Evolutionary conservation across 1,139 yeast genomes (phyloP).

Genomic region (Geotrichum carabidarum): DNA sequence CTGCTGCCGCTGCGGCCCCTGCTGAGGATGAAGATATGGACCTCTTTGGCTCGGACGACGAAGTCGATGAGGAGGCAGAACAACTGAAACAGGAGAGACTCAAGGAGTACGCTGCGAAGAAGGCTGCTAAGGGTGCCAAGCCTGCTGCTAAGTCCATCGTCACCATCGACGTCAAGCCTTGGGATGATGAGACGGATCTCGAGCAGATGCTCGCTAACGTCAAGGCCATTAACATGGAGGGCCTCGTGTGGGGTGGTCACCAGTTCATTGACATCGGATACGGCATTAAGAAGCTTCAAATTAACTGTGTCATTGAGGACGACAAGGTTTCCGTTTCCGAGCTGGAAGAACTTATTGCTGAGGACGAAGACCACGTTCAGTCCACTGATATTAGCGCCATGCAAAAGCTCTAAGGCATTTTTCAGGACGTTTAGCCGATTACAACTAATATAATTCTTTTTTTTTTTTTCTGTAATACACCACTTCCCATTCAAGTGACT

Average conservation of each 20-base stretch:
- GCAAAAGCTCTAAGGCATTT: conserved; percentile 73
- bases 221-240: conserved; percentile 77
- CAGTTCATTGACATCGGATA: conserved; percentile 95
- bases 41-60: conserved; percentile 90
- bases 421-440: no score
- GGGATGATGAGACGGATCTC: conserved; percentile 98
- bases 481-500: background rate
- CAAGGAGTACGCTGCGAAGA: conserved; percentile 95
- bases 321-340: conserved; percentile 89
- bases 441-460: background rate
- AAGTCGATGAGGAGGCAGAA: conserved; percentile 95
- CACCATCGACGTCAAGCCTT: conserved; percentile 96
- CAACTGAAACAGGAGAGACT: conserved; percentile 93
- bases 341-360: conserved; percentile 79
- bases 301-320: conserved; percentile 97
- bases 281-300: conserved; percentile 99
- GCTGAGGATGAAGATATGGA: conserved; percentile 70
- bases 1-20: conserved; percentile 78
- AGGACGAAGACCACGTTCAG: conserved; percentile 98
- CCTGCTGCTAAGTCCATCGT: conserved; percentile 98
- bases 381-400: conserved; percentile 97
- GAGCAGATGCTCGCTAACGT: conserved; percentile 52
- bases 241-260: conserved; percentile 97
- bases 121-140: conserved; percentile 94
- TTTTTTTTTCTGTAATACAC: background rate